Evolutionary conservation across 305 asterid species (phyloP).

Genomic region (Fraxinus sp.): DNA sequence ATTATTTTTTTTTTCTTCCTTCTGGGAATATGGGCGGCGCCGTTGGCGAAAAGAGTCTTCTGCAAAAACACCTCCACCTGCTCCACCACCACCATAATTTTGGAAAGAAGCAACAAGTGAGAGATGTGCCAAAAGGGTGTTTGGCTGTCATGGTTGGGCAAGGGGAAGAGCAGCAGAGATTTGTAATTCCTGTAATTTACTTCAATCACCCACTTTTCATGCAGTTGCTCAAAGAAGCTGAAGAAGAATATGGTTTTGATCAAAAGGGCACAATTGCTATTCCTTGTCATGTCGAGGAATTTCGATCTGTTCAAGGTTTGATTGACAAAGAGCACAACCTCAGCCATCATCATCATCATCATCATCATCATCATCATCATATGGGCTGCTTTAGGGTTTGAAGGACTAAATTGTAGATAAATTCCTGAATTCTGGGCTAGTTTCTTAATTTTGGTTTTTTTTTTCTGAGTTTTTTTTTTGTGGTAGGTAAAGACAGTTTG

Average conservation of each 20-base stretch:
- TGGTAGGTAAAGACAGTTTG: neutral
- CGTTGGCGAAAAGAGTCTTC: neutral
- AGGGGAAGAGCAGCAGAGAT: constrained; percentile 23
- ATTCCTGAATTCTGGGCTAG: neutral
- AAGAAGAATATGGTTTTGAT: constrained; percentile 37
- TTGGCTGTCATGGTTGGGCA: constrained; percentile 29
- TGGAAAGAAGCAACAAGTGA: constrained; percentile 11
- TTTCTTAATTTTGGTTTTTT: neutral
- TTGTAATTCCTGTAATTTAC: constrained; percentile 27
- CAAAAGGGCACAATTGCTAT: constrained; percentile 33
- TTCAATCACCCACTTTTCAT: constrained; percentile 35
- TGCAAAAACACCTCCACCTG: neutral
- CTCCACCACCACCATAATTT: constrained; percentile 11
- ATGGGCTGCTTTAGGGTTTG: constrained; percentile 27
- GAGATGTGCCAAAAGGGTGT: constrained; percentile 33
- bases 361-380: neutral
- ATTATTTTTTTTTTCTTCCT: neutral
- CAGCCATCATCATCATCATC: constrained; percentile 6
- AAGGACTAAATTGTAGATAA: neutral
- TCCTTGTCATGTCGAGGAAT: constrained; percentile 31
- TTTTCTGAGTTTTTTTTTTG: neutral
- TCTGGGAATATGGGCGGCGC: neutral
- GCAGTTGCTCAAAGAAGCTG: constrained; percentile 33
- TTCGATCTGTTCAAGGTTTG: constrained; percentile 12
- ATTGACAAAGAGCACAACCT: constrained; percentile 18